Evolutionary conservation across 2,329 filamentous ascomycete species (phyloP).

Genomic region (Meredithiella fracta): DNA sequence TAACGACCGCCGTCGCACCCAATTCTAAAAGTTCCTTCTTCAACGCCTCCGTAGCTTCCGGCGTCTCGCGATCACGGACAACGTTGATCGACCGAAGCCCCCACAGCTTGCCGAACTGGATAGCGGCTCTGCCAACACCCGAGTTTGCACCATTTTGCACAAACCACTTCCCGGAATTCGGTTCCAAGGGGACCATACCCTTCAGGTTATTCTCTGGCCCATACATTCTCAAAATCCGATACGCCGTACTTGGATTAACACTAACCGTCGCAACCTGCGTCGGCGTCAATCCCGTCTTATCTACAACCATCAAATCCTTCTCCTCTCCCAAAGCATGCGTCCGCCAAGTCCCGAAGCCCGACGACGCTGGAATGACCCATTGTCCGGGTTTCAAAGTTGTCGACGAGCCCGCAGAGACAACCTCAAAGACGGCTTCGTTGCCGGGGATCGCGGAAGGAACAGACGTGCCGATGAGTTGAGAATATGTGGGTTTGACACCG

Average conservation of each 20-base stretch:
- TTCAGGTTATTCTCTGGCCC: slow-evolving; percentile 27
- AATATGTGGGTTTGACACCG: slow-evolving; percentile 67
- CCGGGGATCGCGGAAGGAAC: slow-evolving; percentile 64
- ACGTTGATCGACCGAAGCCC: slow-evolving; percentile 84
- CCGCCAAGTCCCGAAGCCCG: slow-evolving; percentile 83
- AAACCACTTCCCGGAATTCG: slow-evolving; percentile 62
- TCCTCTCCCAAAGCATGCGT: slow-evolving; percentile 62
- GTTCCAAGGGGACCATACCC: slow-evolving; percentile 29
- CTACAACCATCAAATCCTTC: slow-evolving; percentile 47
- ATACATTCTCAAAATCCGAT: slow-evolving; percentile 80
- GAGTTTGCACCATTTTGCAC: slow-evolving; percentile 95
- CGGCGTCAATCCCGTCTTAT: slow-evolving; percentile 53
- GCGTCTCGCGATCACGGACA: slow-evolving; percentile 52
- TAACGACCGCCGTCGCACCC: slow-evolving; percentile 41
- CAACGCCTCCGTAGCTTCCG: slow-evolving; percentile 45
- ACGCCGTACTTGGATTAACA: slow-evolving; percentile 89
- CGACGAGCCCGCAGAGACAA: slow-evolving; percentile 48
- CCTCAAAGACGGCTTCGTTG: slow-evolving; percentile 88
- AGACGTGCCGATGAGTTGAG: slow-evolving; percentile 56
- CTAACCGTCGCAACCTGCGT: slow-evolving; percentile 74
- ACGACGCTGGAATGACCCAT: slow-evolving; percentile 78
- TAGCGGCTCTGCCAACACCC: slow-evolving; percentile 78
- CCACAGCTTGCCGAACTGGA: slow-evolving; percentile 76
- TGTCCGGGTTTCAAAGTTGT: slow-evolving; percentile 52
- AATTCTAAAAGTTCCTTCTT: slow-evolving; percentile 35